Conservation (phyloP, 2,329 filamentous ascomycete genomes). For the Aspergillus pseudoviridinutans region DNA sequence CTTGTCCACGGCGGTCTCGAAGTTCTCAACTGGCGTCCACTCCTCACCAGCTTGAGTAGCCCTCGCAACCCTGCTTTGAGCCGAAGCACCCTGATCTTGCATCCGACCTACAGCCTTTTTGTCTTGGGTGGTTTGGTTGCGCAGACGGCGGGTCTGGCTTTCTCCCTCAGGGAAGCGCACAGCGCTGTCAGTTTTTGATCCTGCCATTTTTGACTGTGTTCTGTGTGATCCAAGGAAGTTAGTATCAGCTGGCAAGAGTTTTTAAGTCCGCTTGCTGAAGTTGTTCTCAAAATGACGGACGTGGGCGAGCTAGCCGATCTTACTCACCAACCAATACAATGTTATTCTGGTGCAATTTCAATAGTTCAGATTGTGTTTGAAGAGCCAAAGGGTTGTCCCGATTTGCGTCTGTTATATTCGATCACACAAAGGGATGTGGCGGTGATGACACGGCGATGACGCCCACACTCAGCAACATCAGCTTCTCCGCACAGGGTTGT, state of each 20-base stretch:
- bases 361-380: neutral
- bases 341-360: neutral
- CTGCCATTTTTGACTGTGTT: conserved; percentile 20
- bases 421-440: conserved; percentile 17
- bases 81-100: conserved; percentile 7
- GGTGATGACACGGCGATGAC: conserved; percentile 30
- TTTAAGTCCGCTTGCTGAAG: neutral
- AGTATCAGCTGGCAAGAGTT: neutral
- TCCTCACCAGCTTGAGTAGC: neutral
- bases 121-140: conserved; percentile 20
- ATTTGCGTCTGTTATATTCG: neutral
- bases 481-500: conserved; percentile 10
- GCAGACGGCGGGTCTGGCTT: conserved; percentile 19
- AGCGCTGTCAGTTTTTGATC: conserved; percentile 24
- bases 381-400: neutral
- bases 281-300: neutral
- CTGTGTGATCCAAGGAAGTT: neutral
- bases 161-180: conserved; percentile 19
- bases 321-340: neutral
- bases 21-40: conserved; percentile 26
- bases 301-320: neutral
- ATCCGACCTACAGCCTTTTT: conserved; percentile 14
- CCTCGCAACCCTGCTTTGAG: conserved; percentile 1
- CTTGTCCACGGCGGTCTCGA: conserved; percentile 28
- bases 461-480: conserved; percentile 20